Evolutionary conservation across 441 rosid genomes (phyloP).

Genomic region (Brassica hybrid): DNA sequence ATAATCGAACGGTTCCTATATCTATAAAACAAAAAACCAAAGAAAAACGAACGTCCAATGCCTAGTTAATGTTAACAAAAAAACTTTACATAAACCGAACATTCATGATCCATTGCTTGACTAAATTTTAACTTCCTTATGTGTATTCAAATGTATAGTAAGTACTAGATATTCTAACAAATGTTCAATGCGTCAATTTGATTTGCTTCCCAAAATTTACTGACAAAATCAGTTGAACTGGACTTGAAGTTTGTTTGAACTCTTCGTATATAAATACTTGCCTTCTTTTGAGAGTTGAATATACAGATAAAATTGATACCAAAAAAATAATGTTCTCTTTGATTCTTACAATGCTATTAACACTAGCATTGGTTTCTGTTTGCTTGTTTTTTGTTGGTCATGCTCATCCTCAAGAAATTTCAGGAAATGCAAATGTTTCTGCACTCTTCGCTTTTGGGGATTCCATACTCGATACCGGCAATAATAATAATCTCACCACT

Average conservation of each 20-base stretch:
- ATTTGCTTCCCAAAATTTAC: not conserved
- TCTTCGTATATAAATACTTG: slow-evolving; percentile 15
- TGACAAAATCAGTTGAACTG: not conserved
- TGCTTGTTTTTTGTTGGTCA: slow-evolving; percentile 7
- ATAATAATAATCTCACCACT: slow-evolving; percentile 22
- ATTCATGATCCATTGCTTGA: not conserved
- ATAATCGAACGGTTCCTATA: too few species aligned
- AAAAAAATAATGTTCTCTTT: slow-evolving; percentile 7
- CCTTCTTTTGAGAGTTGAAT: too few species aligned
- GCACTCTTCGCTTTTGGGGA: slow-evolving; percentile 43
- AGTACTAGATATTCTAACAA: not conserved
- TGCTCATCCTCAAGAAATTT: slow-evolving; percentile 7
- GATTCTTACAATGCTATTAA: slow-evolving; percentile 9
- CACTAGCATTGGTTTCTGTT: slow-evolving; percentile 4
- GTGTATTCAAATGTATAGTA: not conserved
- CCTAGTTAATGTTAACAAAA: not conserved
- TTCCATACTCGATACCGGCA: slow-evolving; percentile 38
- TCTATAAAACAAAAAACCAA: too few species aligned
- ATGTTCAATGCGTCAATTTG: not conserved
- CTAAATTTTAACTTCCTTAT: not conserved
- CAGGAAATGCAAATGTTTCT: slow-evolving; percentile 33
- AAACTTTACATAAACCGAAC: not conserved
- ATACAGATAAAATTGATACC: not conserved
- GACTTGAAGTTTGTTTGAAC: not conserved
- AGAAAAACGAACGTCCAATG: not conserved